Evolutionary conservation across 2,329 filamentous ascomycete genomes (phyloP), one percentile per base, ranked within the genome.

Genomic region (Tothia fuscella): DNA sequence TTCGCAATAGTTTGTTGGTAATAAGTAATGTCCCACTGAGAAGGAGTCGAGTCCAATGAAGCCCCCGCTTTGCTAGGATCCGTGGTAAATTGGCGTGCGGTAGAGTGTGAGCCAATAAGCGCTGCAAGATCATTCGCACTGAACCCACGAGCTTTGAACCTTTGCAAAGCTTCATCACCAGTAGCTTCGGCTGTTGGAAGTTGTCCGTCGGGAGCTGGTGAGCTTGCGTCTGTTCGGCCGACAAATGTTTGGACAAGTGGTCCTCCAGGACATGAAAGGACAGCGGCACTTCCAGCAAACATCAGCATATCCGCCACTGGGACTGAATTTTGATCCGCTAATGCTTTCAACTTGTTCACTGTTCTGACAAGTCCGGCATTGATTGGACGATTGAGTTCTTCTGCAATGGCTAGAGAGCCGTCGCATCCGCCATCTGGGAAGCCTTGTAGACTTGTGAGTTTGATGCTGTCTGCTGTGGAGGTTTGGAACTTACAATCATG

Each of bases 271-370:
- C 71, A 71, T 17, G 62, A 59, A 2, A 68, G 62, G 3, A 67
- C 67, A 3, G 65, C 70, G 30, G 68, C 58, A 36, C 56, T 44
- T 14, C 47, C 63, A 2, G 63, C 68, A 38, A 71, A 65, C 51
- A 74, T 68, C 29, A 72, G 67, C 14, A 76, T 55, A 52, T 76
- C 72, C n/a, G 71, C 72, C 47, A 70, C 68, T 7, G 61, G 57
- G 14, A 72, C 60, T 13, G 58, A 54, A 44, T 63, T 67, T 43
- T 63, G 58, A 14, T 50, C 45, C 40, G 62, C 62, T 48, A 69
- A 61, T 1, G 46, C 43, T 29, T 56, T 52, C 4, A 67, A 60
- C 20, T 61, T 51, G 3, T 45, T 46, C 6, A 61, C 62, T 30
- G 70, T 65, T 6, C 50, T 53, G 42, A 61, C 51, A 3, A 76